Base-by-base conservation (phyloP, 192 early-diverging fungal species). In the Phycomyces blakesleeanus region DNA sequence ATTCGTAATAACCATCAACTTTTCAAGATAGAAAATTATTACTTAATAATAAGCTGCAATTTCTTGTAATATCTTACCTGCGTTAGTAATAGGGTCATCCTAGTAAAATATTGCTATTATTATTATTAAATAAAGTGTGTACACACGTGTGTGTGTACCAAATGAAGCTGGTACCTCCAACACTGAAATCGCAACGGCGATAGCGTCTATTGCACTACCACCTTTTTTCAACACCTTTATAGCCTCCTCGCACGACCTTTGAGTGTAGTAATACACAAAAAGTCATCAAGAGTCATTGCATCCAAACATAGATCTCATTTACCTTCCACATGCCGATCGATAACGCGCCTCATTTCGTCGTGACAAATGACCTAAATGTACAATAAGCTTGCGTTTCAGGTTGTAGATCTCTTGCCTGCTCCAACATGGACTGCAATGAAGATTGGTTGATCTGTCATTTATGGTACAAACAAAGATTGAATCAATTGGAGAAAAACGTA, bases 391-490 rank as follows among this genome's bases (percentile, higher is more conserved):
- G 5, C 16, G 5, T 34, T 59, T 59, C 12, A 21, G 16, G 22
- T 59, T 18, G 18, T 24, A 14, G n/a, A 16, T 27, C 2, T 14
- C 18, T 57, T 76, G 77, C 79, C 80, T 49, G 80, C 80, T 8
- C 80, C 80, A 34, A 78, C 75, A 71, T 81, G 80, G 9, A 81
- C 80, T 14, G 80, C 80, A 53, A 81, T 73, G 54, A 81, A 81
- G 24, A 55, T 8, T n/a, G 67, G 57, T 42, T 27, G 15, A 29
- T 56, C 26, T 37, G 27, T 18, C 34, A 37, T 49, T 34, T 34
- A n/a, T 34, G 29, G 29, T 7, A 34, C 29, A 34, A 34, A 34
- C 29, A 34, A 34, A 34, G 29, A 34, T n/a, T 34, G 29, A 7
- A 7, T 34, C 29, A 34, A 34, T 34, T 34, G 29, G 29, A 34